These are phyloP conservation scores for Botryotinia globosa DNA, from an alignment of 2,329 filamentous ascomycete species.

Conservation along the genomic window DNA sequence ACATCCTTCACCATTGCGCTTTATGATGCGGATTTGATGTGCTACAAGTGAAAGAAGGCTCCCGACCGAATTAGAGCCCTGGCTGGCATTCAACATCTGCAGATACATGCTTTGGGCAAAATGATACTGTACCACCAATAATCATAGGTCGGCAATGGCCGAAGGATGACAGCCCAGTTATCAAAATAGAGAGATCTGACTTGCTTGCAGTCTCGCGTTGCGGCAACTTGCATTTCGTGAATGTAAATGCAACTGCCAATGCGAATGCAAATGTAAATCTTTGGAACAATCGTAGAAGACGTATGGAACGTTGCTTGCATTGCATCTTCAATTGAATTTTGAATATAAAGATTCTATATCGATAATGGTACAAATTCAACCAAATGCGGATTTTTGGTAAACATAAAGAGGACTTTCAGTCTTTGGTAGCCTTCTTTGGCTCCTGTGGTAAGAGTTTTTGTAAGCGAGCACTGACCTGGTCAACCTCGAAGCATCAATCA, in stretches of 20 bases:
- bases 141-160: slow-evolving; percentile 2
- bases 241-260: neutral
- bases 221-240: slow-evolving; percentile 14
- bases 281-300: slow-evolving; percentile 7
- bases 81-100: neutral
- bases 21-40: neutral
- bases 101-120: slow-evolving; percentile 7
- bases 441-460: neutral
- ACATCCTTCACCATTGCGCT: neutral
- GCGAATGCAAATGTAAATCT: slow-evolving; percentile 1
- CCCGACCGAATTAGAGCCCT: neutral
- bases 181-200: neutral
- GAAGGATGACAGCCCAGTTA: slow-evolving; percentile 9
- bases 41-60: neutral
- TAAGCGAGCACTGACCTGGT: slow-evolving; percentile 18
- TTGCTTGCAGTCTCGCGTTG: neutral
- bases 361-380: neutral
- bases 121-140: neutral
- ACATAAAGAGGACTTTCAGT: neutral
- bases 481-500: neutral
- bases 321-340: neutral
- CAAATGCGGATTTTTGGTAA: slow-evolving; percentile 3
- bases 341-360: neutral
- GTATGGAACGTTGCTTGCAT: slow-evolving; percentile 19
- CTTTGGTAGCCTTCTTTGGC: slow-evolving; percentile 1